Evolutionary conservation across 2,329 filamentous ascomycete genomes (phyloP).

Genomic region (Colletotrichum theobromicola): DNA sequence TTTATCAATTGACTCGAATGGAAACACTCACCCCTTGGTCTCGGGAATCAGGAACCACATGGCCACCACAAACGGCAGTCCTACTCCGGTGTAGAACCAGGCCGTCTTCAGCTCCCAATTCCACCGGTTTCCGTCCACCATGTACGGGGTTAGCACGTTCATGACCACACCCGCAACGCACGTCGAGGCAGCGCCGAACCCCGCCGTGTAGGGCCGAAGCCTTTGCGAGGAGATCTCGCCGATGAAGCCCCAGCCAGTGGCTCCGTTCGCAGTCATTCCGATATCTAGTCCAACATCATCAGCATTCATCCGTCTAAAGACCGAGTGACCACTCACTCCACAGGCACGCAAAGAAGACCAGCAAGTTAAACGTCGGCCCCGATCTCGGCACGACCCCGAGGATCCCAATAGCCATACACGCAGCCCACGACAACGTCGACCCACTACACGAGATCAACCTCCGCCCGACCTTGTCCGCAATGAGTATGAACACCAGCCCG

Average conservation of each 20-base stretch:
- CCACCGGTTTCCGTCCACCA: slow-evolving; percentile 34
- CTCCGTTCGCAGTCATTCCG: slow-evolving; percentile 28
- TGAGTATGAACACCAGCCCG: slow-evolving; percentile 19
- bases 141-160: slow-evolving; percentile 32
- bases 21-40: slow-evolving; percentile 16
- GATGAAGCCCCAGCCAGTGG: slow-evolving; percentile 33
- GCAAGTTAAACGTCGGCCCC: slow-evolving; percentile 18
- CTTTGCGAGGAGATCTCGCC: slow-evolving; percentile 41
- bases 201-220: slow-evolving; percentile 35
- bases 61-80: slow-evolving; percentile 31
- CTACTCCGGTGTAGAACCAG: slow-evolving; percentile 32
- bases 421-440: slow-evolving; percentile 19
- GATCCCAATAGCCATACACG: slow-evolving; percentile 23
- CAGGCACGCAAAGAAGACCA: slow-evolving; percentile 27
- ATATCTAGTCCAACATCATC: slow-evolving; percentile 19
- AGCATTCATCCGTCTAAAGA: background rate
- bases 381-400: slow-evolving; percentile 21
- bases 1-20: background rate
- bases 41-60: slow-evolving; percentile 27
- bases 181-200: slow-evolving; percentile 31
- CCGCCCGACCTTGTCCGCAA: slow-evolving; percentile 23
- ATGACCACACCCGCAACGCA: slow-evolving; percentile 26
- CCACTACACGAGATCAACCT: slow-evolving; percentile 22
- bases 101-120: slow-evolving; percentile 36
- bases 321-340: slow-evolving; percentile 23